Base-by-base conservation (phyloP, 768 basidiomycete species). In the Boletus rubropictus region DNA sequence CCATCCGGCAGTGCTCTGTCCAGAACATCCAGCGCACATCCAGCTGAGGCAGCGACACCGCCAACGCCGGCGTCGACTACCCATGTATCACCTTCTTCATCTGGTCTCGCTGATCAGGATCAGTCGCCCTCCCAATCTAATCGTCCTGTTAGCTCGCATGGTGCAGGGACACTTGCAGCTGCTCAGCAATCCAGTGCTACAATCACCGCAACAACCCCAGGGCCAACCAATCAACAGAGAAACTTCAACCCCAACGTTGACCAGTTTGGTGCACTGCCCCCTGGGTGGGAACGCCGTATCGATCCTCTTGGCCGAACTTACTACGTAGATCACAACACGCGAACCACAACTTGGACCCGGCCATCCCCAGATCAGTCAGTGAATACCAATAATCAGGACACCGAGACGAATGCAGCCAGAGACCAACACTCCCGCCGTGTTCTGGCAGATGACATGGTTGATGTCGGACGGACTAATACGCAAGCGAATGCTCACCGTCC, bases 301-400 rank as follows among this genome's bases (percentile, higher is more conserved):
- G 96, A 99, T 69, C 94, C 96, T 27, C 79, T 98, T 21, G 96
- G 86, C 8, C 75, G 96, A 46, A 95, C 91, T 7, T 99, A 99
- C 66, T 99, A 98, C 65, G 96, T 99, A 45, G 96, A 99, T 64
- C 96, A 98, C 70, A 98, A 97, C 66, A 91, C 90, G 8, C 86
- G 96, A 46, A 89, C 87, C 11, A 99, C 96, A 7, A 98, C 96
- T 0, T 99, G 96, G 96, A 94, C 91, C 64, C 74, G 96, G 15
- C 95, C 95, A 7, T 89, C 85, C 20, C 69, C 80, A 11, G 91
- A 76, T 59, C 84, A 86, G 37, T 77, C 80, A 4, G 82, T 77
- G 12, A 94, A 95, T 60, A 77, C 70, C 39, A 78, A 72, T 29
- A 71, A 77, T 5, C 86, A 89, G 63, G 82, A 85, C 56, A 82